phyloP scores from a whole-genome alignment of 2,329 filamentous ascomycete genomes.

The Epichloe aotearoae region DNA sequence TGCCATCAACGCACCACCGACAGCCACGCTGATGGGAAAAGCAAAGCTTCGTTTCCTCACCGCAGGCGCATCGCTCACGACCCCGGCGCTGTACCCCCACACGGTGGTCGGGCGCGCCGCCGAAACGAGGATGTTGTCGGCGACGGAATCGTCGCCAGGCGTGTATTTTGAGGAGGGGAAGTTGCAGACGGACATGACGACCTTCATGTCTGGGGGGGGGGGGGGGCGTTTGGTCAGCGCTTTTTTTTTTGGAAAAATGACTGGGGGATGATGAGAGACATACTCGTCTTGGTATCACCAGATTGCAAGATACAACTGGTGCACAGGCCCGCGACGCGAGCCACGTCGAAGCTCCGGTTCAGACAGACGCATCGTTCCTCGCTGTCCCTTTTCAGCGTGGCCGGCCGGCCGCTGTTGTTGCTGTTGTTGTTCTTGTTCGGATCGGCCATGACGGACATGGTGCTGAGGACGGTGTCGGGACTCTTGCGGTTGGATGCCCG shows the following conservation, averaged over 20 bases:
- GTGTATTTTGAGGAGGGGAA: conserved; percentile 19
- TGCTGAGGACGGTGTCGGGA: conserved; percentile 1
- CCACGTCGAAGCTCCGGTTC: conserved; percentile 28
- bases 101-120: conserved; percentile 16
- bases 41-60: too few species aligned
- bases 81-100: conserved; percentile 7
- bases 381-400: conserved; percentile 7
- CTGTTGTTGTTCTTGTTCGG: neutral
- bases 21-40: too few species aligned
- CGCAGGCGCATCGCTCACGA: neutral
- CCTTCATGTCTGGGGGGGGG: conserved; percentile 18
- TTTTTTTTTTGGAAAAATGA: conserved; percentile 3
- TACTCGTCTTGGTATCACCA: conserved; percentile 19
- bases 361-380: conserved; percentile 25
- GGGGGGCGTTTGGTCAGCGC: neutral
- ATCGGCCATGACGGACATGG: neutral
- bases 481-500: neutral
- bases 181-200: conserved; percentile 23
- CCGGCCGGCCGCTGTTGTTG: neutral
- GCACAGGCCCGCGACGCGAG: conserved; percentile 23
- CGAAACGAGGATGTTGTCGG: conserved; percentile 20
- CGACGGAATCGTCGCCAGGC: conserved; percentile 17
- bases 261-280: neutral
- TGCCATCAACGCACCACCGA: too few species aligned
- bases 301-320: conserved; percentile 23